Evolutionary conservation across 2,329 filamentous ascomycete species (phyloP), one percentile per base, ranked within the genome.

Genomic region (Xylaria arbuscula): DNA sequence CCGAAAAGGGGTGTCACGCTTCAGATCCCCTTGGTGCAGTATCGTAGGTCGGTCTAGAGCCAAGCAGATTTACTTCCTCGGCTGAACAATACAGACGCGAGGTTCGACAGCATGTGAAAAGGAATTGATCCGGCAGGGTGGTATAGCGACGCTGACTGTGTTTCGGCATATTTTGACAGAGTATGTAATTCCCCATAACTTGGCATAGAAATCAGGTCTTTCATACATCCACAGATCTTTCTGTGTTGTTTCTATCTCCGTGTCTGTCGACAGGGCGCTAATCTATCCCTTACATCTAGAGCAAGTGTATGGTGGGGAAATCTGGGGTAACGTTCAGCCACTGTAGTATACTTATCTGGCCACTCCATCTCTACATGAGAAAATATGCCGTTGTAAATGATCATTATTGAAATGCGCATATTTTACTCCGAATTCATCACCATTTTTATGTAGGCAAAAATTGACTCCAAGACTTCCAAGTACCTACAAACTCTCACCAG

Each of bases 61-160:
- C 48, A 38, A 61, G 40, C 34, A 50, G 42, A 45, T 42, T 28
- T 24, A 32, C 13, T 66, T 42, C 64, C 64, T 66, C 64, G 57
- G 64, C 50, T 50, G 40, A 11, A 17, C 13, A 19, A 42, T 42
- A 34, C 8, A 54, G 22, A 19, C n/a, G 19, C 19, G 34, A 38
- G 22, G 22, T 17, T 47, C 22, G 40, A 51, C 6, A n/a, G n/a
- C 64, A 66, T 56, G 64, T 66, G 57, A 66, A 61, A 61, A 7
- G 22, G 15, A 15, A 47, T 40, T 24, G n/a, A 17, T 28, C 19
- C 22, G 19, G 19, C 17, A 42, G 6, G 6, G 6, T 48, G 22
- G 24, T 7, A 8, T 19, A n/a, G 22, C 51, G 4, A 32, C 17
- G 19, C 32, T 22, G n/a, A 38, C 17, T n/a, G 13, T 55, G 32